Evolutionary conservation across 2,329 filamentous ascomycete genomes (phyloP).

Genomic region (Coccinonectria pachysandricola): DNA sequence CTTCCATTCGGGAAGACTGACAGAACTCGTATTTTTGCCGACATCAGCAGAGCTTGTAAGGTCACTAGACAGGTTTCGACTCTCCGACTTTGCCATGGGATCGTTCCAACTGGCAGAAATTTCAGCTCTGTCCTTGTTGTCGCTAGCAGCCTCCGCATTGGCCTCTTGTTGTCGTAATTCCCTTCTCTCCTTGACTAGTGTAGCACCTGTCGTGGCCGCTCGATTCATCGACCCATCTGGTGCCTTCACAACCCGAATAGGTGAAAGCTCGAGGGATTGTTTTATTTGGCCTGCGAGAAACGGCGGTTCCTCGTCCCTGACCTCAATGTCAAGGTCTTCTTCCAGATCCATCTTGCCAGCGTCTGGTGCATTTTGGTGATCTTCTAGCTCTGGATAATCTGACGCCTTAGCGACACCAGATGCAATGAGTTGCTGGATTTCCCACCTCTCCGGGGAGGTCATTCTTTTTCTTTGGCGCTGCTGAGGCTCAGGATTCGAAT

Average conservation of each 20-base stretch:
- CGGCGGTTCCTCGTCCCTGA: conserved; percentile 90
- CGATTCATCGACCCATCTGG: conserved; percentile 97
- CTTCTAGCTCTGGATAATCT: conserved; percentile 89
- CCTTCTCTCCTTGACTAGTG: conserved; percentile 78
- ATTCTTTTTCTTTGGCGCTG: conserved; percentile 74
- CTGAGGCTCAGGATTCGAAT: conserved; percentile 30
- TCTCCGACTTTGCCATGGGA: conserved; percentile 80
- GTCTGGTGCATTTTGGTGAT: conserved; percentile 85
- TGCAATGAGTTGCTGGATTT: conserved; percentile 91
- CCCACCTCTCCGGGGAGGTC: conserved; percentile 95
- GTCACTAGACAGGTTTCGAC: conserved; percentile 82
- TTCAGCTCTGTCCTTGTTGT: conserved; percentile 58
- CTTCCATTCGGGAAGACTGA: conserved; percentile 87
- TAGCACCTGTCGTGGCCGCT: conserved; percentile 87
- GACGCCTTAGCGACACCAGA: conserved; percentile 87
- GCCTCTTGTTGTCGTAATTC: conserved; percentile 83
- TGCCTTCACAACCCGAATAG: conserved; percentile 92
- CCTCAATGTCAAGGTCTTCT: conserved; percentile 94
- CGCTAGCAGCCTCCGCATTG: conserved; percentile 62
- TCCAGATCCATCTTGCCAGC: conserved; percentile 86
- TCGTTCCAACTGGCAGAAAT: conserved; percentile 90
- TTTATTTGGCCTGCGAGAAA: conserved; percentile 96
- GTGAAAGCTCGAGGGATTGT: conserved; percentile 86
- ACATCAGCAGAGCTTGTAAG: conserved; percentile 54
- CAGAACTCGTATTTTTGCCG: conserved; percentile 40